These are phyloP conservation scores for Hyaloscypha hepaticicola DNA, from an alignment of 495 filamentous ascomycete species.

Conservation along the genomic window DNA sequence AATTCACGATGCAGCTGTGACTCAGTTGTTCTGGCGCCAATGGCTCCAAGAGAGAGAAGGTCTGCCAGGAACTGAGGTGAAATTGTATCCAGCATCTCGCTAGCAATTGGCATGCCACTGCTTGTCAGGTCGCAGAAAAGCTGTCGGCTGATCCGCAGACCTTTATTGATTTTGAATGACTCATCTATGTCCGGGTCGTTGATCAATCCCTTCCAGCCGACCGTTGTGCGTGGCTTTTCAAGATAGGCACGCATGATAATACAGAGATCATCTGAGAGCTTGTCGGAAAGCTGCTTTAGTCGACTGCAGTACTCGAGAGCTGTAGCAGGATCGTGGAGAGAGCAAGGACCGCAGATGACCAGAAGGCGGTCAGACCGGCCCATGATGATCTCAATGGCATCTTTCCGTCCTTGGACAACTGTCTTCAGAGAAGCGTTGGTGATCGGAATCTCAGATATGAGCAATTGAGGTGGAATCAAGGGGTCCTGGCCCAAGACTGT, in stretches of 20 bases:
- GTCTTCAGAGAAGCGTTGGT: slow-evolving; percentile 61
- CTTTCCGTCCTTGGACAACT: slow-evolving; percentile 78
- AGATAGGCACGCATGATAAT: slow-evolving; percentile 99
- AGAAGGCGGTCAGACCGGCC: slow-evolving; percentile 79
- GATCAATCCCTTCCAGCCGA: slow-evolving; percentile 98
- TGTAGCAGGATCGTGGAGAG: slow-evolving; percentile 87
- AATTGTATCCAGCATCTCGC: slow-evolving; percentile 98
- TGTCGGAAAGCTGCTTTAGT: slow-evolving; percentile 69
- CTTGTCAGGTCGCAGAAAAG: slow-evolving; percentile 88
- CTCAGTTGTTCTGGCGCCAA: slow-evolving; percentile 96
- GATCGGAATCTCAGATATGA: slow-evolving; percentile 85
- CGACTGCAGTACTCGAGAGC: slow-evolving; percentile 84
- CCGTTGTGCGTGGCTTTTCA: slow-evolving; percentile 98
- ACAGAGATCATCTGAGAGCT: slow-evolving; percentile 77
- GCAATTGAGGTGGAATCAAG: slow-evolving; percentile 83
- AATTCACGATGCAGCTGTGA: slow-evolving; percentile 94
- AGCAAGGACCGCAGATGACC: slow-evolving; percentile 94
- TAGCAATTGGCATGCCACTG: slow-evolving; percentile 87
- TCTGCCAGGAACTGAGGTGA: slow-evolving; percentile 94
- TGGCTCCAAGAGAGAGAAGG: slow-evolving; percentile 90
- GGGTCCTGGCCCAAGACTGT: slow-evolving; percentile 94
- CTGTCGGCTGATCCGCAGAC: slow-evolving; percentile 80
- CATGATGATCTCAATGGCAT: slow-evolving; percentile 81
- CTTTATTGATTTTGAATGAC: slow-evolving; percentile 99
- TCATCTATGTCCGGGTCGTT: slow-evolving; percentile 98